These are phyloP conservation scores for Berberis thunbergii DNA, from an alignment of 164 flowering plant species.

Conservation along the genomic window DNA sequence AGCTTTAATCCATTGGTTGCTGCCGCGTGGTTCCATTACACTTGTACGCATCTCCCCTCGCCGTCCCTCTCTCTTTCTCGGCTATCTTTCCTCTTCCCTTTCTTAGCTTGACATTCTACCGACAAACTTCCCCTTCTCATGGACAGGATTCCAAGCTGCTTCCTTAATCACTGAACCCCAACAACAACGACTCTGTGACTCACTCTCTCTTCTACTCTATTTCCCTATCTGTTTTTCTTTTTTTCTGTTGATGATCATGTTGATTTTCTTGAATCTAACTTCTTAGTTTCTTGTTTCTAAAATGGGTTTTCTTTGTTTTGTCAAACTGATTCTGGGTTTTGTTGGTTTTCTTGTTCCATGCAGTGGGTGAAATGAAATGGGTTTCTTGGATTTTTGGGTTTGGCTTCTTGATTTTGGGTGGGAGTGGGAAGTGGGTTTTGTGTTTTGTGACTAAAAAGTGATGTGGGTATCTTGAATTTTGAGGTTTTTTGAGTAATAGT, in stretches of 20 bases:
- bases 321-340: neutral
- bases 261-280: too few species aligned
- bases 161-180: constrained; percentile 2
- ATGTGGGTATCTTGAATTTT: constrained; percentile 5
- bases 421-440: constrained; percentile 1
- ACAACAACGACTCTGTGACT: too few species aligned
- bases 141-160: constrained; percentile 6
- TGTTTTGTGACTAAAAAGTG: constrained; percentile 4
- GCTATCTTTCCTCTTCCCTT: neutral
- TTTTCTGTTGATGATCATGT: neutral
- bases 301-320: too few species aligned
- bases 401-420: neutral
- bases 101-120: neutral
- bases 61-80: too few species aligned
- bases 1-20: constrained; percentile 26
- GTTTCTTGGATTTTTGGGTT: neutral
- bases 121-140: neutral
- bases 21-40: constrained; percentile 22
- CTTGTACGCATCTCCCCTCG: constrained; percentile 17
- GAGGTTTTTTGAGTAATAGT: neutral
- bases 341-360: neutral
- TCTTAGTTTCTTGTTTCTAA: too few species aligned
- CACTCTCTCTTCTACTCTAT: constrained; percentile 9
- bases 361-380: too few species aligned
- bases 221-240: constrained; percentile 3